Evolutionary conservation across 73 alveolate genomes (phyloP).

Genomic region (Halteria grandinella): DNA sequence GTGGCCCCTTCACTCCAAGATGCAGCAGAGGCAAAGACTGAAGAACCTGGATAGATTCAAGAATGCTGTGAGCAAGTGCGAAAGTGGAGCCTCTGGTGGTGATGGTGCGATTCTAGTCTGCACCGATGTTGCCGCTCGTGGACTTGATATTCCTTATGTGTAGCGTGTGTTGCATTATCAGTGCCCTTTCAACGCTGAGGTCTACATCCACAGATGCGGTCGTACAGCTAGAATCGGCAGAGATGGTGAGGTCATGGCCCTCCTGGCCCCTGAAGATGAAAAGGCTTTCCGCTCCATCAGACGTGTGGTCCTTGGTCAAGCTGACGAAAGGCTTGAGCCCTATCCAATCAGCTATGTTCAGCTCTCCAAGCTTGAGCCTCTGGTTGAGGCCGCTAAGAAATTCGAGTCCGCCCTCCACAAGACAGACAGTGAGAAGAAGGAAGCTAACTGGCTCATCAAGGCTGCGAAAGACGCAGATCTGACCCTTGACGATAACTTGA

Average conservation of each 20-base stretch:
- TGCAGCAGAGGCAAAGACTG: conserved; percentile 91
- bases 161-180: conserved; percentile 93
- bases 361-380: not conserved
- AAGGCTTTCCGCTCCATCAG: conserved; percentile 57
- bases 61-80: conserved; percentile 22
- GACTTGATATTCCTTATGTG: conserved; percentile 95
- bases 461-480: conserved; percentile 42
- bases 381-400: conserved; percentile 45
- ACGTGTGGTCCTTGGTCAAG: conserved; percentile 38
- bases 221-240: conserved; percentile 97
- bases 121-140: conserved; percentile 99
- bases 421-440: conserved; percentile 27
- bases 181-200: conserved; percentile 93
- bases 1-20: conserved; percentile 88
- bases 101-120: conserved; percentile 86
- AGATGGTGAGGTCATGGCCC: conserved; percentile 85
- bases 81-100: not conserved
- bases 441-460: conserved; percentile 53
- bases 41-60: conserved; percentile 91
- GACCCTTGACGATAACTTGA: conserved; percentile 33
- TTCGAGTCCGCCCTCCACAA: conserved; percentile 35
- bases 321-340: not conserved
- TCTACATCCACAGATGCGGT: conserved; percentile 97
- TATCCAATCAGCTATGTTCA: conserved; percentile 2
- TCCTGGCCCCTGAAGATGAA: conserved; percentile 92